A percentile compares a stretch with the other conserved stretches of the same genome.
Conservation (phyloP, 1,284 basidiomycete genomes). For the Garcileccinum viscosum region DNA sequence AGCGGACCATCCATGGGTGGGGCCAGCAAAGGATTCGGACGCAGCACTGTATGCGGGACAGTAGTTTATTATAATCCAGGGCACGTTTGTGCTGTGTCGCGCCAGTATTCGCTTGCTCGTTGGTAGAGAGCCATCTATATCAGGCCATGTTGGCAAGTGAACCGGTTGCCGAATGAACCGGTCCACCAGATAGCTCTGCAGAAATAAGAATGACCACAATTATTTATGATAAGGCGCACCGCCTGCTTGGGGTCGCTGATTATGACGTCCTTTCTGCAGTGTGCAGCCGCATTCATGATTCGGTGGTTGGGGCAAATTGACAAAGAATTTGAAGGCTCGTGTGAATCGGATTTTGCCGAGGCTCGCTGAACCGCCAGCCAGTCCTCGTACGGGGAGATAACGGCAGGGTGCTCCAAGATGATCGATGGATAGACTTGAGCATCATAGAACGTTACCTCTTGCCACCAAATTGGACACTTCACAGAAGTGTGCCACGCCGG, state of each 20-base stretch:
- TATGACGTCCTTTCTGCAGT: too few species aligned
- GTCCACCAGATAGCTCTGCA: not conserved
- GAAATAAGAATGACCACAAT: not conserved
- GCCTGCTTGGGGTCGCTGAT: not conserved
- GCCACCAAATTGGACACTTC: too few species aligned
- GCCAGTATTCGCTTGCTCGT: not conserved
- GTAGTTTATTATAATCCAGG: not conserved
- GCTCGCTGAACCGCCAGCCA: too few species aligned
- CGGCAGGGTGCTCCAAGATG: too few species aligned
- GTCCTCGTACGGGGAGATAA: too few species aligned
- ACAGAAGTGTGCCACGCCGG: too few species aligned
- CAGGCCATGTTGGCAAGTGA: not conserved
- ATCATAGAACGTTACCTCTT: too few species aligned
- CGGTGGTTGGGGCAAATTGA: too few species aligned
- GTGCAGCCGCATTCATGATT: too few species aligned
- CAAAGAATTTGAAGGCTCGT: too few species aligned
- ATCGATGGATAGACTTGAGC: too few species aligned
- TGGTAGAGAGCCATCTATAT: not conserved
- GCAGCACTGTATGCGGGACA: not conserved
- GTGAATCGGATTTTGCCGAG: too few species aligned
- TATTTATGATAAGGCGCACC: not conserved
- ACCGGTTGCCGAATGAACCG: not conserved
- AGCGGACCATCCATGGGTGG: not conserved
- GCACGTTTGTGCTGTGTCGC: not conserved
- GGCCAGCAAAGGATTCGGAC: not conserved